Base-by-base conservation (phyloP, 768 basidiomycete genomes). In the Kwoniella mangroviensis region DNA sequence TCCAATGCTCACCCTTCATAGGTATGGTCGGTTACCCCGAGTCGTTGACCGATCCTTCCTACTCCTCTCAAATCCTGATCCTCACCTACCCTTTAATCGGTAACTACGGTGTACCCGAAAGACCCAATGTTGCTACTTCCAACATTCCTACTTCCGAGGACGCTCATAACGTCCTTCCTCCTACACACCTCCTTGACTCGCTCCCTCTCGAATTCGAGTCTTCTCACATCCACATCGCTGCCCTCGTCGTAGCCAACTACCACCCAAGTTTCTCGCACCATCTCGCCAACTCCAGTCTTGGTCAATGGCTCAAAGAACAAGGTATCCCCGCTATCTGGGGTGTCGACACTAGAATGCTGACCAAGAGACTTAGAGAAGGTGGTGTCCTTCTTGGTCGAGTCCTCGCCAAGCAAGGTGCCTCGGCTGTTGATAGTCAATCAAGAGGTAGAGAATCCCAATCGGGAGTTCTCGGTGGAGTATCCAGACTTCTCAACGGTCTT, bases 11-110 rank as follows among this genome's bases (percentile, higher is more conserved):
- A 63, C 69, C 58, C 56, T 45, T 10, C 19, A 63, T 79, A 99
- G 97, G 97, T 66, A 98, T 99, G 96, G 94, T 98, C 67, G 97
- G 97, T 40, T 99, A 99, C 84, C 94, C 93, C 45, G 97, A 98
- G 80, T 98, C 96, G 21, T 86, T 98, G 75, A 99, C 97, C 55
- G 97, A 98, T 83, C 97, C 97, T 21, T 98, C 96, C 1, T 99
- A 99, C 84, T 90, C 96, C 83, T 94, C 94, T 43, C 97, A 98
- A 84, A 98, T 99, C 81, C 90, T 99, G 69, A 89, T 99, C 73
- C 87, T 98, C 75, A 98, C 97, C 1, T 98, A 98, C 85, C 97
- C 97, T 15, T 87, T 99, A 76, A 86, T 98, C 73, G 97, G 97
- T 45, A 98, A 98, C 83, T 99, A 99, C 81, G 97, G 97, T 79